A percentile compares a stretch with the other conserved stretches of the same genome.
phyloP scores from a whole-genome alignment of 306 rosid species.

The Betula pendula region DNA sequence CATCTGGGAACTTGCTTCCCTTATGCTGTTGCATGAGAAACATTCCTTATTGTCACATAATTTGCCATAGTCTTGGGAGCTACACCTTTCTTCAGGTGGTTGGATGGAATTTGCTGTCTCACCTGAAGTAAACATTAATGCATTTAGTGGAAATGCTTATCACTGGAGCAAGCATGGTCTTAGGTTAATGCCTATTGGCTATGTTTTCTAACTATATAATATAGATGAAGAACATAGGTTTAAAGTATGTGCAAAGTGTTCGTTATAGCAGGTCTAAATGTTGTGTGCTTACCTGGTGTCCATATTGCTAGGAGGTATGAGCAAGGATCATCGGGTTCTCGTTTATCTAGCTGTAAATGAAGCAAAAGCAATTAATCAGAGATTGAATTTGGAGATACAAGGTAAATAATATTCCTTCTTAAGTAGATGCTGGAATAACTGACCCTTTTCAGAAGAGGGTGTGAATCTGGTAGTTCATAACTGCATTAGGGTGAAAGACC shows the following conservation, averaged over 20 bases:
- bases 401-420: slow-evolving; percentile 10
- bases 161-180: background rate
- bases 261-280: background rate
- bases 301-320: slow-evolving; percentile 93
- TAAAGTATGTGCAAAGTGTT: slow-evolving; percentile 19
- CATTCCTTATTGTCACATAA: slow-evolving; percentile 80
- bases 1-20: slow-evolving; percentile 73
- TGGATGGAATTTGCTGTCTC: slow-evolving; percentile 87
- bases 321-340: slow-evolving; percentile 97
- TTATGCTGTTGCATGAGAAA: slow-evolving; percentile 77
- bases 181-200: background rate
- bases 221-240: slow-evolving; percentile 18
- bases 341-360: slow-evolving; percentile 64
- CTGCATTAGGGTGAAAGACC: slow-evolving; percentile 58
- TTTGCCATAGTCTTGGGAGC: slow-evolving; percentile 53
- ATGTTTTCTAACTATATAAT: slow-evolving; percentile 14
- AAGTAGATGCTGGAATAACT: slow-evolving; percentile 34
- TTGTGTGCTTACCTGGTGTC: slow-evolving; percentile 82
- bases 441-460: slow-evolving; percentile 90
- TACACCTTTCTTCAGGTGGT: slow-evolving; percentile 77
- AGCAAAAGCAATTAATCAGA: slow-evolving; percentile 24
- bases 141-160: slow-evolving; percentile 24
- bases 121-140: slow-evolving; percentile 52
- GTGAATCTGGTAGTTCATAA: slow-evolving; percentile 93
- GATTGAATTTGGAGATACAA: slow-evolving; percentile 16